Base-by-base conservation (phyloP, 257 asterid species). In the Salvia splendens region DNA sequence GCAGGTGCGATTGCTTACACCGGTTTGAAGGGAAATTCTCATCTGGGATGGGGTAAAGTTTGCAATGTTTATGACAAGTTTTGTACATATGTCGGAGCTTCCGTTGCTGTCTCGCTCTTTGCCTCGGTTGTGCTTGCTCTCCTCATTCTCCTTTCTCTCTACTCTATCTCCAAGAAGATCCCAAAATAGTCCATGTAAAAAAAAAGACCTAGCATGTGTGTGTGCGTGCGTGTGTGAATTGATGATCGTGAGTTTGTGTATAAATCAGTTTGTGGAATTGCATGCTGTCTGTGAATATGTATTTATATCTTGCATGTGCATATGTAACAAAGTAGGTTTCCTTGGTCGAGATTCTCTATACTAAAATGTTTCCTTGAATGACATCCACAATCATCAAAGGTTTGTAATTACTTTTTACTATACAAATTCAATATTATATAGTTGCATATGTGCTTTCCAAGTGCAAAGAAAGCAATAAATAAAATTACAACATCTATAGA, bases 1-100 rank as follows among this genome's bases (percentile, higher is more conserved):
- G 95, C 89, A 17, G 91, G 82, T 30, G 82, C 82, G 1, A 77
- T 89, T 40, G 83, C 72, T 32, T 87, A 89, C 72, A 33, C 82
- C 9, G 91, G 87, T 30, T 53, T 79, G 63, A 86, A 81, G 74
- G 96, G 96, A 5, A 81, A 83, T 28, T 74, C 85, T 6, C 80
- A 87, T 28, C 67, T 68, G 9, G 69, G 79, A 0, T 89, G 96
- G 96, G 10, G 1, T 1, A 72, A 80, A 71, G 36, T 82, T n/a
- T 89, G 95, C 65, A 5, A 66, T 47, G 52, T 46, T 1, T 87
- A 72, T 33, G 89, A 68, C 46, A 57, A 65, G 12, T 81, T 77
- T 73, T 87, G 96, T 78, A 79, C 52, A 38, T 88, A 85, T 33
- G 17, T 85, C 12, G 95, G 65, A 28, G 75, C 79, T 3, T 89